Conservation (phyloP, 2,329 filamentous ascomycete genomes). For the Juglanconis juglandina region DNA sequence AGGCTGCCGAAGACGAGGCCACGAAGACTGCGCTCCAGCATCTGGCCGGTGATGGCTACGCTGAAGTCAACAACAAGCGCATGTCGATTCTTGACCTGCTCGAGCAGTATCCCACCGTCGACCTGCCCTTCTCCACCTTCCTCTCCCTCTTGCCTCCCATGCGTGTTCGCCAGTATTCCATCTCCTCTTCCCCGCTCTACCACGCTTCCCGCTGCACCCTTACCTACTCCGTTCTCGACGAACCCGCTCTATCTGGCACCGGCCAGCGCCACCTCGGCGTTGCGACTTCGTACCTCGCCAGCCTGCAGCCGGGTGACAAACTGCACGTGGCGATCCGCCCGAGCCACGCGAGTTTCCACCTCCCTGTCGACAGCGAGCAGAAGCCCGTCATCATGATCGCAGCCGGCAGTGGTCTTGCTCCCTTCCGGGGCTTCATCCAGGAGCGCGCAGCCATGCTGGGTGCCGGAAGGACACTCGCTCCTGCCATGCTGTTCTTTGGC, state of each 20-base stretch:
- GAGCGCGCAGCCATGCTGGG: slow-evolving; percentile 52
- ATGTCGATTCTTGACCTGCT: slow-evolving; percentile 60
- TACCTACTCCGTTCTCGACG: slow-evolving; percentile 64
- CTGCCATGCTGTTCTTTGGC: slow-evolving; percentile 63
- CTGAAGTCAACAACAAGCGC: slow-evolving; percentile 44
- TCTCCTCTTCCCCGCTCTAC: slow-evolving; percentile 67
- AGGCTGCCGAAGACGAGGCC: slow-evolving; percentile 45
- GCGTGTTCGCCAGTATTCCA: slow-evolving; percentile 49
- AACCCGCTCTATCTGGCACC: slow-evolving; percentile 47
- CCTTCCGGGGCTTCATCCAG: slow-evolving; percentile 60
- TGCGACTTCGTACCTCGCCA: slow-evolving; percentile 53
- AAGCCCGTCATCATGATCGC: slow-evolving; percentile 50
- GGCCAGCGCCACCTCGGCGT: slow-evolving; percentile 52
- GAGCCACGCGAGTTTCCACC: slow-evolving; percentile 42
- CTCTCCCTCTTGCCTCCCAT: slow-evolving; percentile 64
- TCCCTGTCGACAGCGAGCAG: slow-evolving; percentile 41
- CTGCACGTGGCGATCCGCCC: slow-evolving; percentile 49
- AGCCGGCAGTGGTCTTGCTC: slow-evolving; percentile 55
- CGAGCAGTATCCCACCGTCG: slow-evolving; percentile 50
- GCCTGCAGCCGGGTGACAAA: slow-evolving; percentile 39
- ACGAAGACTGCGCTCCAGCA: slow-evolving; percentile 33
- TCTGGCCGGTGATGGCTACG: slow-evolving; percentile 36
- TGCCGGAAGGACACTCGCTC: slow-evolving; percentile 50
- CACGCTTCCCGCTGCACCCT: slow-evolving; percentile 56
- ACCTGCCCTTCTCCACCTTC: slow-evolving; percentile 56